A percentile compares a stretch with the other conserved stretches of the same genome.
These are phyloP conservation scores for Stephania japonica DNA, from an alignment of 164 flowering plant genomes.

Conservation along the genomic window DNA sequence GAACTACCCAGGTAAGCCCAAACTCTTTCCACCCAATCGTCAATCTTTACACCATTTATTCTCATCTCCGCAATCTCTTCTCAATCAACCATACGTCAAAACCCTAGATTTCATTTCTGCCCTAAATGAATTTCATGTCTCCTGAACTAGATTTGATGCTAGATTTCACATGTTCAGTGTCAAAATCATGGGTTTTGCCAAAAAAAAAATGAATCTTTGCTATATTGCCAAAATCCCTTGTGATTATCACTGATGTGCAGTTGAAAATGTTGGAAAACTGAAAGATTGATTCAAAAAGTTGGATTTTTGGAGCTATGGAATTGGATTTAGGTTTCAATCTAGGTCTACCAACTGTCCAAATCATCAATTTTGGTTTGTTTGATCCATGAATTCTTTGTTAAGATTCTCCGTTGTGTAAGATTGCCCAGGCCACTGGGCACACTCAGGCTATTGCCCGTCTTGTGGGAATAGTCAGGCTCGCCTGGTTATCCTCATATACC, in stretches of 20 bases:
- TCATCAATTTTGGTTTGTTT: background rate
- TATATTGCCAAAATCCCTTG: background rate
- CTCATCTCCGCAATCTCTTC: background rate
- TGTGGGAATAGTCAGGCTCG: too few species aligned
- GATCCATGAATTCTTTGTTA: background rate
- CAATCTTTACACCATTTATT: background rate
- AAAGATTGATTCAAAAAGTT: background rate
- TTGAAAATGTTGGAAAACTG: background rate
- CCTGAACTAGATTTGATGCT: background rate
- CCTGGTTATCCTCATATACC: too few species aligned
- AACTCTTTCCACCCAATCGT: background rate
- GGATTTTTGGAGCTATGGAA: background rate
- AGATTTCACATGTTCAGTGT: background rate
- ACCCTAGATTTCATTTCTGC: background rate
- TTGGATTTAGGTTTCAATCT: background rate
- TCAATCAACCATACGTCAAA: background rate
- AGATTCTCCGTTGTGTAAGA: too few species aligned
- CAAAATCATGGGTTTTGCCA: background rate
- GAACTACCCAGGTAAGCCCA: background rate
- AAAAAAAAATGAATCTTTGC: background rate
- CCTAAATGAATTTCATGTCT: background rate
- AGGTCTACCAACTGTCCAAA: background rate
- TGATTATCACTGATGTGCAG: background rate
- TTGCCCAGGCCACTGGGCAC: too few species aligned
- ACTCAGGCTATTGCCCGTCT: too few species aligned